Evolutionary conservation across 2,329 filamentous ascomycete species (phyloP).

Genomic region (Cladosporium sp.): DNA sequence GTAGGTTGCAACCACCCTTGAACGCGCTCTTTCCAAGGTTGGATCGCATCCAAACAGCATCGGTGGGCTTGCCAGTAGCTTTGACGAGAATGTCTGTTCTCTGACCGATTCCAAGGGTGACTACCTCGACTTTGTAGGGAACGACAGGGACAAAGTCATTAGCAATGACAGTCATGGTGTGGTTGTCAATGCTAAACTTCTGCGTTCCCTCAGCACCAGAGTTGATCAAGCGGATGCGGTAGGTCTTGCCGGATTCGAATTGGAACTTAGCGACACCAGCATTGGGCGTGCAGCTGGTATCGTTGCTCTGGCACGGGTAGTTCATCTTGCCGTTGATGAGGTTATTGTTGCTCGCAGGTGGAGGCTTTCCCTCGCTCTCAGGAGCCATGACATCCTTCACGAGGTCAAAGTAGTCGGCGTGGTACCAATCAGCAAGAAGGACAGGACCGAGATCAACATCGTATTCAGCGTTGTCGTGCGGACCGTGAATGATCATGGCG

Average conservation of each 20-base stretch:
- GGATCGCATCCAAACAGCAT: slow-evolving; percentile 35
- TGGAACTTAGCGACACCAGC: slow-evolving; percentile 31
- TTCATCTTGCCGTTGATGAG: slow-evolving; percentile 32
- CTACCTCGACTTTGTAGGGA: slow-evolving; percentile 31
- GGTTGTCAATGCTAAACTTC: slow-evolving; percentile 45
- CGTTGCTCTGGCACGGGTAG: slow-evolving; percentile 27
- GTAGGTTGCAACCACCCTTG: slow-evolving; percentile 35
- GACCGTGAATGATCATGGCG: slow-evolving; percentile 42
- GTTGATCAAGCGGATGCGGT: slow-evolving; percentile 40
- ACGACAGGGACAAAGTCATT: slow-evolving; percentile 40
- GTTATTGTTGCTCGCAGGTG: slow-evolving; percentile 32
- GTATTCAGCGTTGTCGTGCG: slow-evolving; percentile 36
- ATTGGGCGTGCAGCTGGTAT: slow-evolving; percentile 29
- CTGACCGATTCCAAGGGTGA: slow-evolving; percentile 57
- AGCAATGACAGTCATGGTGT: slow-evolving; percentile 38
- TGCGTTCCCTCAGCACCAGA: slow-evolving; percentile 34
- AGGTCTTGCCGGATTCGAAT: slow-evolving; percentile 34
- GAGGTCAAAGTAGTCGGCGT: slow-evolving; percentile 30
- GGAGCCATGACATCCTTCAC: slow-evolving; percentile 31
- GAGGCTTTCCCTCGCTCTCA: slow-evolving; percentile 16
- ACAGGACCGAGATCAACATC: slow-evolving; percentile 43
- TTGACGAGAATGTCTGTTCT: slow-evolving; percentile 45
- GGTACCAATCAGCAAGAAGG: slow-evolving; percentile 42
- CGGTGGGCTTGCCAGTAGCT: slow-evolving; percentile 21
- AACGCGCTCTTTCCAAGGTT: slow-evolving; percentile 24